Conservation (phyloP, 2,329 filamentous ascomycete species). For the Botryotinia globosa region DNA sequence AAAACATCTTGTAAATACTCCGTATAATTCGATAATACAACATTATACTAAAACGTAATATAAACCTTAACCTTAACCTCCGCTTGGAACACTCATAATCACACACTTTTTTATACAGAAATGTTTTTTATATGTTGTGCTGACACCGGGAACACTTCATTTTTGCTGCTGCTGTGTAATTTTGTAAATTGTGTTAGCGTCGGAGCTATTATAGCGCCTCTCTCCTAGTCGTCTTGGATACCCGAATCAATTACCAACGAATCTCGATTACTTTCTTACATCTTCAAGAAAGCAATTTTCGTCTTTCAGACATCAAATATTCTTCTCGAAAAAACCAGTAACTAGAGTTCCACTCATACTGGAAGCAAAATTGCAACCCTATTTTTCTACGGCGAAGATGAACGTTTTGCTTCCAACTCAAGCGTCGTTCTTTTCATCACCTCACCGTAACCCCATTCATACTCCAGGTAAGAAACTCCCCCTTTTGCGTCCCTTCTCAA, state of each 20-base stretch:
- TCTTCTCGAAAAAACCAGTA: slow-evolving; percentile 6
- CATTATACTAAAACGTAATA: neutral
- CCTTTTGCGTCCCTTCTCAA: slow-evolving; percentile 44
- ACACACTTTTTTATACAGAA: neutral
- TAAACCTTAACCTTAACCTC: neutral
- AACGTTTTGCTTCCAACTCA: slow-evolving; percentile 59
- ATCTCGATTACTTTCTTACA: slow-evolving; percentile 17
- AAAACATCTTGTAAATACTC: neutral
- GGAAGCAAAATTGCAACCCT: neutral
- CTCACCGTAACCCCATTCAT: slow-evolving; percentile 54
- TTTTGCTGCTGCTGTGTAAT: neutral
- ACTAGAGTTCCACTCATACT: neutral
- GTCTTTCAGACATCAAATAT: neutral
- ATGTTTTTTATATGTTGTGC: neutral
- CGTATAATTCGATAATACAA: neutral
- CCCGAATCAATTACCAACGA: slow-evolving; percentile 15
- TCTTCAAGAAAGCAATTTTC: slow-evolving; percentile 12
- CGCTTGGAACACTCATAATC: neutral
- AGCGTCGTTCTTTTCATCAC: slow-evolving; percentile 57
- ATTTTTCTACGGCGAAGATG: slow-evolving; percentile 45
- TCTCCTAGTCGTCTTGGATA: slow-evolving; percentile 5
- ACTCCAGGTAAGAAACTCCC: slow-evolving; percentile 51
- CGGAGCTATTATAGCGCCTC: slow-evolving; percentile 13
- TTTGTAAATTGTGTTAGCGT: slow-evolving; percentile 6
- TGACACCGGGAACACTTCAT: neutral